Percentiles rank a stretch among this genome's conserved stretches.
Evolutionary conservation across 2,329 filamentous ascomycete genomes (phyloP).

Genomic region (Pseudonectria foliicola): DNA sequence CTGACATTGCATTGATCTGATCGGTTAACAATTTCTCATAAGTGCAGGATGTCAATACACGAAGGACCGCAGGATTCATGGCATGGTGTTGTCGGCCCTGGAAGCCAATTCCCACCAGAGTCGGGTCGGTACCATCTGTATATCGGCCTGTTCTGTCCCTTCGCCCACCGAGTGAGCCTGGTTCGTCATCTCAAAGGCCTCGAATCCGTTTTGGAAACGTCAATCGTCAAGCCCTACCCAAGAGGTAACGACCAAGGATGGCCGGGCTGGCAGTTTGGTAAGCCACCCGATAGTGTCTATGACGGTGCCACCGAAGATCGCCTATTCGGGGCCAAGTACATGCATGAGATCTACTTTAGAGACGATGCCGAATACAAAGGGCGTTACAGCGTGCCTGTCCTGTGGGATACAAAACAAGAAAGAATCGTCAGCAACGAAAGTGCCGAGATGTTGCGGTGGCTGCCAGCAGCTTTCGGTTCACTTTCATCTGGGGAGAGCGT

Average conservation of each 20-base stretch:
- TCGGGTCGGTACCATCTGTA: slow-evolving; percentile 55
- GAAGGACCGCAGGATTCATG: slow-evolving; percentile 16
- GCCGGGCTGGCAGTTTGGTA: slow-evolving; percentile 56
- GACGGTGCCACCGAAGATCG: slow-evolving; percentile 54
- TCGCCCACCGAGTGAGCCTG: slow-evolving; percentile 66
- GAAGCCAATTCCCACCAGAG: slow-evolving; percentile 44
- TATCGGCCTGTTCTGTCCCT: slow-evolving; percentile 53
- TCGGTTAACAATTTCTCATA: no score
- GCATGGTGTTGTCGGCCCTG: slow-evolving; percentile 15
- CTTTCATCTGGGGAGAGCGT: slow-evolving; percentile 34
- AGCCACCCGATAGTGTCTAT: slow-evolving; percentile 42
- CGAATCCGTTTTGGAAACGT: slow-evolving; percentile 59
- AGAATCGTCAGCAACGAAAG: slow-evolving; percentile 78
- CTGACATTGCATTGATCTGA: no score
- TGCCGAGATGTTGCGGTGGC: slow-evolving; percentile 75
- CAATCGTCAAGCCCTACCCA: slow-evolving; percentile 57
- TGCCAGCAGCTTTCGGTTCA: slow-evolving; percentile 67
- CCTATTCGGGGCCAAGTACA: slow-evolving; percentile 56
- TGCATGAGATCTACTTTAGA: slow-evolving; percentile 64
- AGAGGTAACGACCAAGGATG: slow-evolving; percentile 58
- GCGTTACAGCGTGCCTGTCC: slow-evolving; percentile 65
- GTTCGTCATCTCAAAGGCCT: slow-evolving; percentile 66
- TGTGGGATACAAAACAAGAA: slow-evolving; percentile 61
- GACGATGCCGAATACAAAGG: slow-evolving; percentile 60
- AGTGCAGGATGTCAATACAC: slow-evolving; percentile 16